Evolutionary conservation across 331 rosid genomes (phyloP).

Genomic region (Stylosanthes scabra): DNA sequence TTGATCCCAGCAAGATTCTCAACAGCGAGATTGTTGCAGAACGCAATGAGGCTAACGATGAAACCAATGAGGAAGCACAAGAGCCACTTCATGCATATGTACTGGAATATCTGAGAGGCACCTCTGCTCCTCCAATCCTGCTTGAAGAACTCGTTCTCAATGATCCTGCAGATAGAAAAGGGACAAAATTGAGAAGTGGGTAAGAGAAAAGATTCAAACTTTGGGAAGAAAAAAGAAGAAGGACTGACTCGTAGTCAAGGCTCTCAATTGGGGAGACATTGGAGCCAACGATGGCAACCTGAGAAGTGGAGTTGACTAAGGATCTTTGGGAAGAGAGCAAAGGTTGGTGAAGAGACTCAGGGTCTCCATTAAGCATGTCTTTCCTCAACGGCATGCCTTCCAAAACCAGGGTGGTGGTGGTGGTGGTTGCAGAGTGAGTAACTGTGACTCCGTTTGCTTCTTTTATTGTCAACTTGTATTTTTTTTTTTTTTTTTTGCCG

Average conservation of each 20-base stretch:
- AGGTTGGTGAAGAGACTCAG: conserved; percentile 57
- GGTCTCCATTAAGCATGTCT: conserved; percentile 40
- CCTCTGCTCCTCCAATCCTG: conserved; percentile 94
- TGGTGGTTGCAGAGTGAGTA: no score
- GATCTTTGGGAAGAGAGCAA: conserved; percentile 59
- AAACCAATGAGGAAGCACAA: conserved; percentile 71
- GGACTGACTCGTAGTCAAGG: conserved; percentile 87
- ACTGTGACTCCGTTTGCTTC: no score
- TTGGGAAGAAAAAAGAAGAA: background rate
- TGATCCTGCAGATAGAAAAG: conserved; percentile 54
- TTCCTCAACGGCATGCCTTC: background rate
- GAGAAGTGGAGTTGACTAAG: conserved; percentile 65
- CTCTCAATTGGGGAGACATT: conserved; percentile 94
- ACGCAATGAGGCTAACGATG: conserved; percentile 71
- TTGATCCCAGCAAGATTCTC: conserved; percentile 94
- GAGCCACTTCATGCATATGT: conserved; percentile 77
- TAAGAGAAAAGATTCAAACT: background rate
- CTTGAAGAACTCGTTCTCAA: conserved; percentile 84
- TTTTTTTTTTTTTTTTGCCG: no score
- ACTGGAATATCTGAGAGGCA: conserved; percentile 63
- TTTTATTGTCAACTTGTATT: no score
- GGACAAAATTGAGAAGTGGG: conserved; percentile 5
- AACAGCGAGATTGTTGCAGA: conserved; percentile 87
- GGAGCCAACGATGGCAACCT: conserved; percentile 94
- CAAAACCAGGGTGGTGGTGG: background rate